These are phyloP conservation scores for Mesembryanthemum crystallinum DNA, from an alignment of 148 eudicot genomes.

Conservation along the genomic window DNA sequence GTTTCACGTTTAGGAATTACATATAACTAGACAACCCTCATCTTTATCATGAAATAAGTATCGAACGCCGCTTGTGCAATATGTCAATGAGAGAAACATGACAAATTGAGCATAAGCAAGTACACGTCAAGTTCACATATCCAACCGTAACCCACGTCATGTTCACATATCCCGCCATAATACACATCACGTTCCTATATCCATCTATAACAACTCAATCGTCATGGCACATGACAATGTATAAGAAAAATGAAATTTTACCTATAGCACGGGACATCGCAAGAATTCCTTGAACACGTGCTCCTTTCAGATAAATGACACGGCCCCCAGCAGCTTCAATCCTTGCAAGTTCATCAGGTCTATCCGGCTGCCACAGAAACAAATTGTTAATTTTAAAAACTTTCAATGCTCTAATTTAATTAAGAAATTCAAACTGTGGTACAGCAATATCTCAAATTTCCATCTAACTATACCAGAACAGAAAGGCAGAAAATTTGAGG, in stretches of 20 bases:
- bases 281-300: slow-evolving; percentile 48
- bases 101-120: not conserved
- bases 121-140: not conserved
- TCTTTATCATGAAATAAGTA: not conserved
- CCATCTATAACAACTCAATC: not conserved
- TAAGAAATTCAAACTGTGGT: not conserved
- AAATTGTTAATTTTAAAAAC: not conserved
- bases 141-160: not conserved
- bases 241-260: slow-evolving; percentile 12
- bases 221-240: not conserved
- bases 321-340: slow-evolving; percentile 43
- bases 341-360: slow-evolving; percentile 48
- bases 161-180: not conserved
- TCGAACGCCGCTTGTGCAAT: not conserved
- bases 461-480: too few species aligned
- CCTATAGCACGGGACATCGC: slow-evolving; percentile 52
- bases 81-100: not conserved
- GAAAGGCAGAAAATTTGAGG: too few species aligned
- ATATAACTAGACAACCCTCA: not conserved
- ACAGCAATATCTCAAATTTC: not conserved
- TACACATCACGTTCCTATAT: not conserved
- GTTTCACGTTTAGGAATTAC: not conserved
- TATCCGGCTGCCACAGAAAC: slow-evolving; percentile 34
- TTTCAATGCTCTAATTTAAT: not conserved
- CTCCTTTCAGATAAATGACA: slow-evolving; percentile 27